These are phyloP conservation scores for Fraxinus sp. DNA, from an alignment of 305 asterid species.

Conservation along the genomic window DNA sequence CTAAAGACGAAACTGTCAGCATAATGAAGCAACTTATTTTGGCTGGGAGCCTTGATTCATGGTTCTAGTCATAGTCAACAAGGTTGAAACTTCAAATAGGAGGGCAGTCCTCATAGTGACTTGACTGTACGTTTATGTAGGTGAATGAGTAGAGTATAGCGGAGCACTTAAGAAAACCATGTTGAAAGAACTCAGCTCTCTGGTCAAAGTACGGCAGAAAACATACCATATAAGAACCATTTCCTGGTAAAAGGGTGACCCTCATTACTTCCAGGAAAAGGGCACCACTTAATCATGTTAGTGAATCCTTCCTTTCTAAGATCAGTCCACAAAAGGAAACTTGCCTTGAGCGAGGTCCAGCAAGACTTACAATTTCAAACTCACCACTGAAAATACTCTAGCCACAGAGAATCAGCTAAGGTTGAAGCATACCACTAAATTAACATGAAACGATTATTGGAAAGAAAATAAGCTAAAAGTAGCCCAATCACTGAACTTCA, in stretches of 20 bases:
- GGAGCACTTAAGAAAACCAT: neutral
- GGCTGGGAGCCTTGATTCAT: neutral
- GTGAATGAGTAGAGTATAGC: neutral
- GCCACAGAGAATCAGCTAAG: neutral
- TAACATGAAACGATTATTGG: neutral
- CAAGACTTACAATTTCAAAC: neutral
- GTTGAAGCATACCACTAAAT: neutral
- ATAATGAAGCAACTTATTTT: neutral
- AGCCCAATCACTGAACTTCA: slow-evolving; percentile 2
- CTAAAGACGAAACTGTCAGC: neutral
- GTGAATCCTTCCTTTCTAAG: neutral
- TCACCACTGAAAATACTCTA: neutral
- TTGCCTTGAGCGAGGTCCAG: neutral
- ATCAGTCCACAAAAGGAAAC: neutral
- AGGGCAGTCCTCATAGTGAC: neutral
- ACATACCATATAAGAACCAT: neutral
- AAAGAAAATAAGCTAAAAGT: neutral
- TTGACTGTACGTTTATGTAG: neutral
- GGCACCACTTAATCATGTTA: neutral
- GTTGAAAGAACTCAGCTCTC: neutral
- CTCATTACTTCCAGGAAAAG: neutral
- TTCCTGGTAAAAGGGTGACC: neutral
- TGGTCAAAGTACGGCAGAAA: slow-evolving; percentile 1
- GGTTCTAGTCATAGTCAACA: neutral
- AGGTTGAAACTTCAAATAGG: neutral